phyloP scores from a whole-genome alignment of 1,139 yeast genomes.

The Candida sanyaensis region DNA sequence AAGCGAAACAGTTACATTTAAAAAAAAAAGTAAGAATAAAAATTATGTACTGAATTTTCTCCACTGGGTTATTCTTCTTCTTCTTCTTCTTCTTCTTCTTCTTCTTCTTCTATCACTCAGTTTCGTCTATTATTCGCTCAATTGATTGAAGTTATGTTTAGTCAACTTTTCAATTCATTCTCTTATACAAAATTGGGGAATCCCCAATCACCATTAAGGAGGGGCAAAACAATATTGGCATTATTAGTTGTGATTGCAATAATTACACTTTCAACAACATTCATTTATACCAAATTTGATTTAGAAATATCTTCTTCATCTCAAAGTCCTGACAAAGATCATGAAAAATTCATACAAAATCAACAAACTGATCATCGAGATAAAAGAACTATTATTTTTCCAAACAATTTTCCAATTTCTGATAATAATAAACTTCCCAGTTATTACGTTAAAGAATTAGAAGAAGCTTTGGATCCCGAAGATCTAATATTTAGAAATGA shows the following conservation, averaged over 20 bases:
- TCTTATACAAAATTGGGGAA: no score
- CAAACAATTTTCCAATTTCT: neutral
- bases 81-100: no score
- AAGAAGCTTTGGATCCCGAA: conserved; percentile 1
- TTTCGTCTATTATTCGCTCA: no score
- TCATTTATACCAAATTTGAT: neutral
- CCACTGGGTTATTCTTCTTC: no score
- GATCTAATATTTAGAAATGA: conserved; percentile 2
- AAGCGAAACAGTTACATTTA: no score
- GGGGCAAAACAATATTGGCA: neutral
- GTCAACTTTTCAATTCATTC: no score
- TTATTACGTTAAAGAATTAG: conserved; percentile 2
- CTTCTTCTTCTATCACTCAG: no score
- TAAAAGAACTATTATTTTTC: conserved; percentile 2
- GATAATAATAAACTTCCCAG: neutral
- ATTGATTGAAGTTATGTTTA: no score
- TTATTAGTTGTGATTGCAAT: neutral
- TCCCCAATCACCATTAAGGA: neutral
- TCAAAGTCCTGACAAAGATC: neutral
- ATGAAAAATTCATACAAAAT: neutral
- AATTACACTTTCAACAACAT: neutral
- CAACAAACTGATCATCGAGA: neutral
- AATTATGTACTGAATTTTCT: no score
- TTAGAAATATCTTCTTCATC: neutral
- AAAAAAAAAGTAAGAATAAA: no score